Base-by-base conservation (phyloP, 768 basidiomycete species). In the Tephrocybe sp. region DNA sequence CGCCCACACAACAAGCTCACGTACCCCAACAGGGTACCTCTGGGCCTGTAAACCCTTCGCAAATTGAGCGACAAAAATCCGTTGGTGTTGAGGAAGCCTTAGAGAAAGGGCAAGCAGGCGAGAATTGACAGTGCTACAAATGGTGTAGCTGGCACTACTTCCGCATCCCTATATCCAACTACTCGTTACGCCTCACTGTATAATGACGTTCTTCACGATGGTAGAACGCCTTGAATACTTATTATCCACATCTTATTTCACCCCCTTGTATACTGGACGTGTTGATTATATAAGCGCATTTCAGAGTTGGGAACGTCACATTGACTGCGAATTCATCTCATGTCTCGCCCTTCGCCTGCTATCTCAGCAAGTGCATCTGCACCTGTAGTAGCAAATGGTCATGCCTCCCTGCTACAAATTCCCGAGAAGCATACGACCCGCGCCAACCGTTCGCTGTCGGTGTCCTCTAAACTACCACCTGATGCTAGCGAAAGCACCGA, bases 11-110 rank as follows among this genome's bases (percentile, higher is more conserved):
- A 40, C 39, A 60, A 17, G 65, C 71, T 33, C 66, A 70, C 40
- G 53, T 56, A 12, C 67, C 74, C 14, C 62, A 70, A 12, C 61
- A 68, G 31, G 62, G 63, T 13, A 60, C 72, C 39, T 56, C 67
- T 26, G 60, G 70, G 12, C 65, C 54, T 33, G 17, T 49, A 19
- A 50, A 36, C 47, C 32, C 49, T n/a, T 48, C 52, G n/a, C 40
- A 46, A 20, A 33, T 47, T 26, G 57, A 73, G 48, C 62, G 69
- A 44, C 61, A 66, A 57, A 75, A 75, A 53, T 72, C 70, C 51
- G 58, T 54, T 8, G 45, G 40, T 12, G 66, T 57, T 36, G 74
- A 77, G 32, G 69, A 72, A 49, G 48, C 60, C 50, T 68, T 62
- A 42, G 72, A 72, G 52, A 51, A 48, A 17, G 61, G 56, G 17